Evolutionary conservation across 805 yeast species (phyloP).

Genomic region (Saccharomyces kudriavzevii): DNA sequence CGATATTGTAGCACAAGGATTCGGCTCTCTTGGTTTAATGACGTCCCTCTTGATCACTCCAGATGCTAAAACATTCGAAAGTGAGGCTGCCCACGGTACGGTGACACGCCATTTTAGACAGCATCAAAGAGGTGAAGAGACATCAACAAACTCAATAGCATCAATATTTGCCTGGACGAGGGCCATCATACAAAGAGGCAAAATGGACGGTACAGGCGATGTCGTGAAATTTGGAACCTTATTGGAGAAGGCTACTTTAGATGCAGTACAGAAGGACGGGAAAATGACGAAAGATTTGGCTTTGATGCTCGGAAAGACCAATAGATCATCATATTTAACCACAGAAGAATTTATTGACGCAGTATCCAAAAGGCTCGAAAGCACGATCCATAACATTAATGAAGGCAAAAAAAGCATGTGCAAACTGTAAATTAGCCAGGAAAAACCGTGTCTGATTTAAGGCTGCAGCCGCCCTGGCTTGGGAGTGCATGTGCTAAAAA

Average conservation of each 20-base stretch:
- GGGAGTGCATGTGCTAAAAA: neutral
- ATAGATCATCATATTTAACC: conserved; percentile 56
- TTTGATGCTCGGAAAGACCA: conserved; percentile 55
- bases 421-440: neutral
- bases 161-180: conserved; percentile 84
- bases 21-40: conserved; percentile 78
- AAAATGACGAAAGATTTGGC: conserved; percentile 82
- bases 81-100: conserved; percentile 84
- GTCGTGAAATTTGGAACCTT: conserved; percentile 58
- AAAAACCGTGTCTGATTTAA: neutral
- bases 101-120: conserved; percentile 81
- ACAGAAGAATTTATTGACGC: conserved; percentile 73
- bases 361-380: conserved; percentile 51
- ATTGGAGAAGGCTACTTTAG: conserved; percentile 60
- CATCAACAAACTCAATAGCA: conserved; percentile 79
- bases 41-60: conserved; percentile 77
- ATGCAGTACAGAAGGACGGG: conserved; percentile 65
- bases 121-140: conserved; percentile 72
- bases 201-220: conserved; percentile 61
- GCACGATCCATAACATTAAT: neutral
- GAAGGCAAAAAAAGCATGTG: neutral
- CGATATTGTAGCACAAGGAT: conserved; percentile 82
- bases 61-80: conserved; percentile 75
- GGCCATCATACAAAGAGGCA: conserved; percentile 76
- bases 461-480: neutral